Evolutionary conservation across 352 stramenopile genomes (phyloP).

Genomic region (Nothophytophthora sp.): DNA sequence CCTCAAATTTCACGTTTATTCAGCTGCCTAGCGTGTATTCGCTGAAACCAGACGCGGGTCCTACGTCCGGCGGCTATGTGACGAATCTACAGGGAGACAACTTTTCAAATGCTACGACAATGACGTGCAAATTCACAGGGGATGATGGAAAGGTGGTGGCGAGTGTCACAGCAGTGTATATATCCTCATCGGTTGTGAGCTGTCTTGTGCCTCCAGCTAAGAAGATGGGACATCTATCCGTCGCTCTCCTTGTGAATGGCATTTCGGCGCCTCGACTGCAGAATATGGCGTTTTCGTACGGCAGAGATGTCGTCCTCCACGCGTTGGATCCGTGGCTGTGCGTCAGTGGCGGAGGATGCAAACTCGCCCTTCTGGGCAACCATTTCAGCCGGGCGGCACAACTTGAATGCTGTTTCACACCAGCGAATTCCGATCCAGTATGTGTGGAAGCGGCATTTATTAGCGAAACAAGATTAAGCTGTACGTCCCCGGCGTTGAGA

Average conservation of each 20-base stretch:
- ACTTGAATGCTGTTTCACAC: conserved; percentile 61
- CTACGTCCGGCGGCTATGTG: conserved; percentile 27
- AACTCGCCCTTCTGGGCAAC: conserved; percentile 13
- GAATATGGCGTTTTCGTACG: conserved; percentile 35
- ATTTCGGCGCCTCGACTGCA: conserved; percentile 18
- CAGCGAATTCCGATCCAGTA: not conserved
- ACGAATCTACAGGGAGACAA: conserved; percentile 34
- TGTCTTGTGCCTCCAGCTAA: conserved; percentile 23
- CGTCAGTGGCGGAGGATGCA: conserved; percentile 39
- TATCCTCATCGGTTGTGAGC: conserved; percentile 18
- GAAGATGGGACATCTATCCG: conserved; percentile 5
- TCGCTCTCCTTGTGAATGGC: conserved; percentile 35
- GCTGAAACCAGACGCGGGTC: conserved; percentile 36
- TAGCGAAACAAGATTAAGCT: conserved; percentile 35
- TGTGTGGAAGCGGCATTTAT: conserved; percentile 31
- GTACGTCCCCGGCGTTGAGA: conserved; percentile 25
- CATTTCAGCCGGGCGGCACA: conserved; percentile 36
- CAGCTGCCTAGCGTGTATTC: conserved; percentile 45
- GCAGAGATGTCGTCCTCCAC: conserved; percentile 29
- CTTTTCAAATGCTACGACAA: conserved; percentile 20
- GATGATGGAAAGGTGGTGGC: conserved; percentile 2
- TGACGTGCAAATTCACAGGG: conserved; percentile 33
- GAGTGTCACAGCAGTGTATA: conserved; percentile 2
- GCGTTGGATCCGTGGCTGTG: conserved; percentile 48
- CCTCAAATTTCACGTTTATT: conserved; percentile 48